Base-by-base conservation (phyloP, 2,329 filamentous ascomycete genomes). In the Xylaria multiplex region DNA sequence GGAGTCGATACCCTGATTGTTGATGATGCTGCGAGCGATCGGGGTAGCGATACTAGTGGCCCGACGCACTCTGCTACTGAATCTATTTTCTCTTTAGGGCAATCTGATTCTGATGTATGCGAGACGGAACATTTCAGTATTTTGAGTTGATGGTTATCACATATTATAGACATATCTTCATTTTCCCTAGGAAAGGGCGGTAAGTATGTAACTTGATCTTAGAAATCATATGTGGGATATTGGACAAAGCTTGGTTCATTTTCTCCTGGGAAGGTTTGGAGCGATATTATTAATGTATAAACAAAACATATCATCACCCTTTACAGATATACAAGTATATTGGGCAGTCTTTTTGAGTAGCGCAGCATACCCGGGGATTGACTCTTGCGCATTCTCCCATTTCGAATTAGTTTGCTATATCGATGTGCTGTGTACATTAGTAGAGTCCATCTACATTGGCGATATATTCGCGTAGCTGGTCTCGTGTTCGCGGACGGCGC, bases 1-100 rank as follows among this genome's bases (percentile, higher is more conserved):
- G 55, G 16, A 37, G 32, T 27, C 9, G 53, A 46, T 24, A 16
- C 4, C 11, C 13, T 4, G 6, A 19, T 35, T 19, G 50, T 30
- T 16, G 65, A 70, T 2, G 64, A 69, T 7, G 45, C 16, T 1
- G 42, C 32, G 1, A 71, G 68, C 19, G 68, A 71, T 59, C 61
- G 66, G 9, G 69, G 69, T 1, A 70, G 68, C 37, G 68, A 71
- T 37, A 70, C 68, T 11, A 70, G 68, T 24, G 62, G 52, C 35
- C 19, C 46, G 3, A 62, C 55, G 49, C 14, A 48, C 22, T 58
- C 54, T 16, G n/a, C 27, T 30, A 43, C 32, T 3, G 63, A 43
- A 14, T 66, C 68, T 16, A 11, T 48, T 13, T 19, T 50, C 8
- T 69, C 68, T 2, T 66, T 60, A 1, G 14, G 24, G 24, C 48